A percentile compares a stretch with the other conserved stretches of the same genome.
Evolutionary conservation across 768 basidiomycete genomes (phyloP).

Genomic region (Pisolithus orientalis): DNA sequence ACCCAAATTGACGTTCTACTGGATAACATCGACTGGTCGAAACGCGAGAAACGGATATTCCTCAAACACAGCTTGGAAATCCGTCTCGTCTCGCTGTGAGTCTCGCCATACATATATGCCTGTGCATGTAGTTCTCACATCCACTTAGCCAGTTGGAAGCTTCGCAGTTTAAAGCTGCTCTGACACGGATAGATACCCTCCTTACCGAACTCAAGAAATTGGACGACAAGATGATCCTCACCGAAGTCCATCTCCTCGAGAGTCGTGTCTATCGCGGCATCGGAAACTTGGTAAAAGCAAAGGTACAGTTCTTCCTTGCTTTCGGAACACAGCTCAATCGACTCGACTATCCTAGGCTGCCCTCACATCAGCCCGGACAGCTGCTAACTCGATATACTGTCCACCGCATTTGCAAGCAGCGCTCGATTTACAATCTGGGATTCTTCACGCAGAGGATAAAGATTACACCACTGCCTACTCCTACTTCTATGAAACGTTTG

Average conservation of each 20-base stretch:
- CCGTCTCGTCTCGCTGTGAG: no score
- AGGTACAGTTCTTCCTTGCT: slow-evolving; percentile 41
- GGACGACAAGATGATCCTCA: slow-evolving; percentile 97
- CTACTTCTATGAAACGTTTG: slow-evolving; percentile 97
- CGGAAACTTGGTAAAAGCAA: slow-evolving; percentile 85
- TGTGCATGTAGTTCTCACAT: no score
- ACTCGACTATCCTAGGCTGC: slow-evolving; percentile 49
- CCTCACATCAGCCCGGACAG: slow-evolving; percentile 84
- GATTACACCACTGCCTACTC: slow-evolving; percentile 97
- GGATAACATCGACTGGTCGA: no score
- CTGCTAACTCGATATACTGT: slow-evolving; percentile 94
- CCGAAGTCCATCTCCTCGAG: slow-evolving; percentile 93
- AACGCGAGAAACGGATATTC: no score
- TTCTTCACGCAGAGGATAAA: slow-evolving; percentile 94
- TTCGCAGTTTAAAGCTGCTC: no score
- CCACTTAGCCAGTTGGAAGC: no score
- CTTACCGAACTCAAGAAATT: slow-evolving; percentile 82
- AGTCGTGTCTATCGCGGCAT: slow-evolving; percentile 86
- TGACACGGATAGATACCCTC: no score
- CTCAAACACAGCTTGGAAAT: no score
- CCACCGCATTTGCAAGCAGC: slow-evolving; percentile 59
- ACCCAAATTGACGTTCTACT: no score
- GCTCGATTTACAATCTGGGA: slow-evolving; percentile 65
- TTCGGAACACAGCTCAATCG: neutral
- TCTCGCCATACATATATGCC: no score